Conservation (phyloP, 139 green algal species). For the Micractinium sp. region DNA sequence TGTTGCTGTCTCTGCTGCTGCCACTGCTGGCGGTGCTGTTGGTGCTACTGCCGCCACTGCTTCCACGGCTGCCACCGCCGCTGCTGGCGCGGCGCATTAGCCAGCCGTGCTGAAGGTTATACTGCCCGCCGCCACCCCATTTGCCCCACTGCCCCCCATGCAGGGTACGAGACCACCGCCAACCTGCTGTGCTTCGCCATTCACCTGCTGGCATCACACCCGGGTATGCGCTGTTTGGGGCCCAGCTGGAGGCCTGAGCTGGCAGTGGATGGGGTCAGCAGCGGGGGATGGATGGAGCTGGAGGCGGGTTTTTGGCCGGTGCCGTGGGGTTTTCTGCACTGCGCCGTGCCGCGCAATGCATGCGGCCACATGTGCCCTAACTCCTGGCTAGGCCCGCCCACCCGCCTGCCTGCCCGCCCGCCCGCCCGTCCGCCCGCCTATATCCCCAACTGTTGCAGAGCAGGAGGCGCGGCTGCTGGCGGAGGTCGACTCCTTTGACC, state of each 20-base stretch:
- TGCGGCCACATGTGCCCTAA: too few relatives aligned
- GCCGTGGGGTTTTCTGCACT: not conserved
- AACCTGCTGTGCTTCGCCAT: not conserved
- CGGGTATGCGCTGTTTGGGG: not conserved
- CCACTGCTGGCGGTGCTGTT: too few relatives aligned
- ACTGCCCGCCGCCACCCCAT: too few relatives aligned
- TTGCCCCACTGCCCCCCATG: not conserved
- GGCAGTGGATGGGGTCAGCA: not conserved
- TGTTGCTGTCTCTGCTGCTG: too few relatives aligned
- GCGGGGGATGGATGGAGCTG: too few relatives aligned
- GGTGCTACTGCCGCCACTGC: too few relatives aligned
- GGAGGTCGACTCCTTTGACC: slow-evolving; percentile 6
- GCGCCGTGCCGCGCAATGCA: not conserved
- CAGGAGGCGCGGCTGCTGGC: slow-evolving; percentile 11
- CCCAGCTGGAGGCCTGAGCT: not conserved
- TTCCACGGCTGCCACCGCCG: too few relatives aligned
- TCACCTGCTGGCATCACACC: not conserved
- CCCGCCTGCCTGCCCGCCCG: not conserved
- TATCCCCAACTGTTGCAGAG: not conserved
- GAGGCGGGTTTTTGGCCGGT: too few relatives aligned
- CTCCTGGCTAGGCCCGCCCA: not conserved
- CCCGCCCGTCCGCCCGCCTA: not conserved
- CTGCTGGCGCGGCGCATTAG: too few relatives aligned
- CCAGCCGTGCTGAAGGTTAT: too few relatives aligned
- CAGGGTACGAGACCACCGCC: slow-evolving; percentile 25